A percentile compares a stretch with the other conserved stretches of the same genome.
phyloP scores from a whole-genome alignment of 2,329 filamentous ascomycete species.

The Cladophialophora bantiana region DNA sequence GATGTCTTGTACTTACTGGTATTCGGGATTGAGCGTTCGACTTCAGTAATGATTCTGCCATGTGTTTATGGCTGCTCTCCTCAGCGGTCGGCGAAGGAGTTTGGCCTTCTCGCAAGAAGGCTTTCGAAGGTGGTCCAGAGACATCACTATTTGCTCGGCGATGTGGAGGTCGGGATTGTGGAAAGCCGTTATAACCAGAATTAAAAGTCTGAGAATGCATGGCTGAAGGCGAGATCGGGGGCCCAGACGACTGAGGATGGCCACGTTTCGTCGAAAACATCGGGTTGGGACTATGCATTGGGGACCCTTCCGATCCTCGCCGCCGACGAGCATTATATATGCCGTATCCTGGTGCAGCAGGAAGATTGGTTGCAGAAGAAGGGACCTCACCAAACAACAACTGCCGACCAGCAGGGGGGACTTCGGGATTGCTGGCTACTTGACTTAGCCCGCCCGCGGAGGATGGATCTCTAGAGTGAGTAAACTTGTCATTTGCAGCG shows the following conservation, averaged over 20 bases:
- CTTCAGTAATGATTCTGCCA: constrained; percentile 15
- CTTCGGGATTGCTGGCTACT: constrained; percentile 21
- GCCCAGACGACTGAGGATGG: background rate
- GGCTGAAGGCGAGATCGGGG: constrained; percentile 13
- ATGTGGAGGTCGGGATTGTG: constrained; percentile 23
- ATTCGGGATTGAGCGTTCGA: constrained; percentile 31
- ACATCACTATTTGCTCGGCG: constrained; percentile 39
- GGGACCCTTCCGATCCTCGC: constrained; percentile 73
- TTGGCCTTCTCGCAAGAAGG: background rate
- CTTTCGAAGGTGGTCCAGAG: constrained; percentile 19
- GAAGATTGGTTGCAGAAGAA: constrained; percentile 52
- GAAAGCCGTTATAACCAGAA: background rate
- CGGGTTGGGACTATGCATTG: constrained; percentile 61
- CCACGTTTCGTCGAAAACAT: constrained; percentile 43
- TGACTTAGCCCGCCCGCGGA: constrained; percentile 15
- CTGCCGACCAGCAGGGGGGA: constrained; percentile 49
- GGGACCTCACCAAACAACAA: constrained; percentile 79
- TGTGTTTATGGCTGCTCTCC: background rate
- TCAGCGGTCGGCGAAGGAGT: constrained; percentile 11
- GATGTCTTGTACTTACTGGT: constrained; percentile 33
- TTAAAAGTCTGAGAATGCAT: constrained; percentile 3
- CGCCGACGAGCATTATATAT: constrained; percentile 63
- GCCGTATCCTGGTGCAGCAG: constrained; percentile 62
- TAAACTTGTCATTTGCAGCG: background rate
- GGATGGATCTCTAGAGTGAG: constrained; percentile 15